These are phyloP conservation scores for Silene coronaria DNA, from an alignment of 179 eudicot genomes.

Conservation along the genomic window DNA sequence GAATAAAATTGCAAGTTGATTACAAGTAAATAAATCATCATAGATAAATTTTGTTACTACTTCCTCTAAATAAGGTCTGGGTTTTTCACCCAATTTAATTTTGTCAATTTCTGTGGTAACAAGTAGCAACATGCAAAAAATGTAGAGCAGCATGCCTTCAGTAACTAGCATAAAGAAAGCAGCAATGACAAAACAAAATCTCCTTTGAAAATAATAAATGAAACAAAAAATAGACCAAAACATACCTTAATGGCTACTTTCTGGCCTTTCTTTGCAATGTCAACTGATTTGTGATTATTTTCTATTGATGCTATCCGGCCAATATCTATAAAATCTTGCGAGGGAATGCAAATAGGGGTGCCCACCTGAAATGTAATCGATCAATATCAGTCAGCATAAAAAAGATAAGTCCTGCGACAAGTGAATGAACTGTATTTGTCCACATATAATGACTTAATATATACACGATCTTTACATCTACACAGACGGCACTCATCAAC, in stretches of 20 bases:
- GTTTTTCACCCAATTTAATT: background rate
- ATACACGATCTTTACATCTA: background rate
- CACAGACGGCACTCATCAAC: background rate
- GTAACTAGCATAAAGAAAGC: background rate
- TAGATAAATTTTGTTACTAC: background rate
- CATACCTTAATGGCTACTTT: conserved; percentile 87
- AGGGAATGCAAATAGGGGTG: conserved; percentile 85
- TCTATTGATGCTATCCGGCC: conserved; percentile 79
- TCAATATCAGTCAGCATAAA: background rate
- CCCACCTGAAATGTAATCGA: conserved; percentile 49
- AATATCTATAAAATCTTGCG: conserved; percentile 62
- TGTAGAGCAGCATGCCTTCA: background rate
- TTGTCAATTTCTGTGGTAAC: background rate
- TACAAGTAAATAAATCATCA: background rate
- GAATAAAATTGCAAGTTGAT: background rate
- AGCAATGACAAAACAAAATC: background rate
- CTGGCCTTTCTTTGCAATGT: conserved; percentile 72
- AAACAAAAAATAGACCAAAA: conserved; percentile 35
- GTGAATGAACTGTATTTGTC: too few relatives aligned
- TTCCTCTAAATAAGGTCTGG: background rate
- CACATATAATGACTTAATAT: background rate
- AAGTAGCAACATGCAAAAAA: background rate
- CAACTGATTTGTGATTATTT: conserved; percentile 71
- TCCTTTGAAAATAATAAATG: background rate
- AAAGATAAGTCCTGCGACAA: background rate